phyloP scores from a whole-genome alignment of 1,139 yeast species.

The Keqinozyma sinolaborantium region DNA sequence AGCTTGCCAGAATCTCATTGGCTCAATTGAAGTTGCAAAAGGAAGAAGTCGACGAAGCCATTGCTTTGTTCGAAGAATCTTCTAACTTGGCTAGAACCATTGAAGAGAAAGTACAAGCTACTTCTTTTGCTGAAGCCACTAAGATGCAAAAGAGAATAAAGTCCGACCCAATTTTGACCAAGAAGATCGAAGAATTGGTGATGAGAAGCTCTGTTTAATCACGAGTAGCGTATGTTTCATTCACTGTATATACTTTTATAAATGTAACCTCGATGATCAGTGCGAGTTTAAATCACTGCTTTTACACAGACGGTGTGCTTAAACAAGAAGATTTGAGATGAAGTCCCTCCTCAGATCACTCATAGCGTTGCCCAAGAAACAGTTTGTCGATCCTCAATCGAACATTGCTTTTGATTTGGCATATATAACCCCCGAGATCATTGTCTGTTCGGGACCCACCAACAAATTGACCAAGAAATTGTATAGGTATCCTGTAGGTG shows the following conservation, averaged over 20 bases:
- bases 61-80: constrained; percentile 75
- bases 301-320: too few relatives aligned
- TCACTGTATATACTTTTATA: not conserved
- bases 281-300: too few relatives aligned
- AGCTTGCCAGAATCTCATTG: constrained; percentile 81
- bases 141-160: constrained; percentile 74
- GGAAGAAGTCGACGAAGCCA: constrained; percentile 80
- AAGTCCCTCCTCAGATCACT: constrained; percentile 14
- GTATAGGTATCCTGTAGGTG: constrained; percentile 54
- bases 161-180: constrained; percentile 57
- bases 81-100: constrained; percentile 77
- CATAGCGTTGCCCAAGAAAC: constrained; percentile 10
- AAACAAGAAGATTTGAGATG: too few relatives aligned
- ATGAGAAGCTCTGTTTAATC: constrained; percentile 21
- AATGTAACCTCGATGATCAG: not conserved
- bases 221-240: constrained; percentile 1
- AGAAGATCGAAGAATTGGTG: constrained; percentile 38
- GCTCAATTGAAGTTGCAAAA: constrained; percentile 89
- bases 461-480: constrained; percentile 36
- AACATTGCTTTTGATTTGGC: constrained; percentile 50
- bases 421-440: constrained; percentile 55
- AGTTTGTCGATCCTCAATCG: constrained; percentile 3
- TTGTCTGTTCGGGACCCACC: constrained; percentile 77
- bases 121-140: constrained; percentile 89
- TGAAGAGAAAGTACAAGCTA: constrained; percentile 88